A percentile compares a stretch with the other conserved stretches of the same genome.
phyloP scores from a whole-genome alignment of 2,329 filamentous ascomycete genomes.

The Harringtonia lauricola region DNA sequence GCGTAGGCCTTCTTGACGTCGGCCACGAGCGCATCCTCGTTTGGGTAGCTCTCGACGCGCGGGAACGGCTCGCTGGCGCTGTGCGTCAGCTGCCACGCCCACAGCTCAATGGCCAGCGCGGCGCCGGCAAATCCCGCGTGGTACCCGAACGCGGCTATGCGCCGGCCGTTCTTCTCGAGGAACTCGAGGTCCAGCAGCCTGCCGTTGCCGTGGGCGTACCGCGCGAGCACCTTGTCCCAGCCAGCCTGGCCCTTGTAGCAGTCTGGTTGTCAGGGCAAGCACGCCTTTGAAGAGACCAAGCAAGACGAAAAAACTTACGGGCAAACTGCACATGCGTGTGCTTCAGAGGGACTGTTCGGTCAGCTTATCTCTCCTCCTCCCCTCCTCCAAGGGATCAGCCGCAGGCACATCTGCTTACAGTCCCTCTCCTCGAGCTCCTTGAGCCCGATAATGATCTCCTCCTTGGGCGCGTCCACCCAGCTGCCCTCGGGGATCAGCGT shows the following conservation, averaged over 20 bases:
- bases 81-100: conserved; percentile 72
- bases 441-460: conserved; percentile 63
- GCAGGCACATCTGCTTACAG: no score
- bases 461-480: conserved; percentile 56
- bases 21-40: conserved; percentile 60
- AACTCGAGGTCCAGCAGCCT: conserved; percentile 83
- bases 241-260: conserved; percentile 68
- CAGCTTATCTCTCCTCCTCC: neutral
- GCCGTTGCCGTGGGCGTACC: conserved; percentile 67
- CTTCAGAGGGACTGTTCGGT: conserved; percentile 42
- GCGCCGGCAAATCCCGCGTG: conserved; percentile 67
- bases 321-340: conserved; percentile 60
- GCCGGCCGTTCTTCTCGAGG: conserved; percentile 52
- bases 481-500: conserved; percentile 53
- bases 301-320: no score
- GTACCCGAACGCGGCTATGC: conserved; percentile 64
- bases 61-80: conserved; percentile 43
- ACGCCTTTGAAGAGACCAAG: no score
- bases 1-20: conserved; percentile 64
- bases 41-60: conserved; percentile 56
- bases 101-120: conserved; percentile 66
- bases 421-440: conserved; percentile 69
- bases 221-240: conserved; percentile 69
- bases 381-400: no score
- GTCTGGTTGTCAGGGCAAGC: conserved; percentile 23